phyloP scores from a whole-genome alignment of 805 yeast genomes.

The Priceomyces carsonii region DNA sequence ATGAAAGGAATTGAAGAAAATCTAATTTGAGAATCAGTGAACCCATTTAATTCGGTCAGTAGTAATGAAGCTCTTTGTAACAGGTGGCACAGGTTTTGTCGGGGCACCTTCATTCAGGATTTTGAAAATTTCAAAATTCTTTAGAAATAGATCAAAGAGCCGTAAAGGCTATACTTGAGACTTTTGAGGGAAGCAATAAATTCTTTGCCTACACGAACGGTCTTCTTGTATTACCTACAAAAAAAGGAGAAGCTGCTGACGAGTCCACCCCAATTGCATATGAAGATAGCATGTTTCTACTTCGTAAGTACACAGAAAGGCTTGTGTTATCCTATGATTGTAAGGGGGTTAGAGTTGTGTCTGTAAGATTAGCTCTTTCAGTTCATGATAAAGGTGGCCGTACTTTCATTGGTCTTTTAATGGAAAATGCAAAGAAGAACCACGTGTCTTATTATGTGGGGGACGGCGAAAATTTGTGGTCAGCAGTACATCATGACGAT shows the following conservation, averaged over 20 bases:
- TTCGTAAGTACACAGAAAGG: too few species aligned
- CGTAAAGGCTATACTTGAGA: slow-evolving; percentile 22
- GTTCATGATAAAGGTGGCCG: slow-evolving; percentile 31
- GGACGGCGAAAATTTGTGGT: slow-evolving; percentile 29
- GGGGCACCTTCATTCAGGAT: slow-evolving; percentile 30
- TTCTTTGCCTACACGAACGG: slow-evolving; percentile 14
- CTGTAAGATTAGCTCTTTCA: slow-evolving; percentile 29
- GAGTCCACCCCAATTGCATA: not conserved
- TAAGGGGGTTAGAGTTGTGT: slow-evolving; percentile 21
- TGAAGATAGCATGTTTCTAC: too few species aligned
- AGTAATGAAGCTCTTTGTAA: too few species aligned
- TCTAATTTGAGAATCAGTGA: too few species aligned
- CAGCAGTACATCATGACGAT: slow-evolving; percentile 30
- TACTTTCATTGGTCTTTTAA: slow-evolving; percentile 20
- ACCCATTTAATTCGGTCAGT: too few species aligned
- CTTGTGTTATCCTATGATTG: slow-evolving; percentile 10
- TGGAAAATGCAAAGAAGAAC: slow-evolving; percentile 26
- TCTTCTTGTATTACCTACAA: not conserved
- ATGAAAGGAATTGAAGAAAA: too few species aligned
- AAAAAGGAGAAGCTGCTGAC: not conserved
- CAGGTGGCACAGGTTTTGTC: too few species aligned
- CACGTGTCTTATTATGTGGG: slow-evolving; percentile 36
- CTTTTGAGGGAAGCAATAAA: slow-evolving; percentile 26
- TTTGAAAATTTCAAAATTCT: slow-evolving; percentile 15
- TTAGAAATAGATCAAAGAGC: slow-evolving; percentile 23